Percentiles rank a stretch among this genome's conserved stretches.
phyloP scores from a whole-genome alignment of 1,139 yeast genomes.

The Pichia sp. region DNA sequence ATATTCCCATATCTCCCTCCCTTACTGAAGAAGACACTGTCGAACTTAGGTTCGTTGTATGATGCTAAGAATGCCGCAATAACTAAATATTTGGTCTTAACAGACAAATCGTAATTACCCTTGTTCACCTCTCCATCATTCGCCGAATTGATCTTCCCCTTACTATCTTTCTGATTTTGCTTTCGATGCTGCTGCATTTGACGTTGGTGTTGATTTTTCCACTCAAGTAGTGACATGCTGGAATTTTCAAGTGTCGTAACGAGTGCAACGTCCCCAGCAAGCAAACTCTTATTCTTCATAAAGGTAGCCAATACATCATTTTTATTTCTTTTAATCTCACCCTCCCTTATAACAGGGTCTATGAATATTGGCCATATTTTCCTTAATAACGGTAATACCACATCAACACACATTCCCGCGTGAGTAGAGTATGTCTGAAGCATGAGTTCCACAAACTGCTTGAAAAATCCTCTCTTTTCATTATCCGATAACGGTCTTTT shows the following conservation, averaged over 20 bases:
- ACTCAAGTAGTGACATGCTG: slow-evolving; percentile 9
- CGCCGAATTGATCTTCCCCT: slow-evolving; percentile 11
- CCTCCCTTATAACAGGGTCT: slow-evolving; percentile 18
- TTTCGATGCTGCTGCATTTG: neutral
- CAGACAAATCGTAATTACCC: slow-evolving; percentile 35
- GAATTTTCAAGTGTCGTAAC: slow-evolving; percentile 16
- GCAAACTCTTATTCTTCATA: slow-evolving; percentile 18
- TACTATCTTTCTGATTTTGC: neutral
- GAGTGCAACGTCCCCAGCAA: slow-evolving; percentile 22
- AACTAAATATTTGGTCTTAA: slow-evolving; percentile 41
- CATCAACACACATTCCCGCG: slow-evolving; percentile 21
- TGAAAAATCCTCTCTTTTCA: slow-evolving; percentile 12
- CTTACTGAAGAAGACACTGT: slow-evolving; percentile 28
- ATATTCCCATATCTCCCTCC: slow-evolving; percentile 17
- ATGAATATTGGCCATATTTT: slow-evolving; percentile 25
- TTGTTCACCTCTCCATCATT: slow-evolving; percentile 1
- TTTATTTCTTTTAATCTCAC: slow-evolving; percentile 13
- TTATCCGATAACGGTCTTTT: neutral
- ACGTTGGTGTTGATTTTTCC: neutral
- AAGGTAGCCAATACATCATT: slow-evolving; percentile 25
- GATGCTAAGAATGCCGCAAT: slow-evolving; percentile 51
- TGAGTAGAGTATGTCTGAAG: slow-evolving; percentile 24
- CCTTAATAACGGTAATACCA: slow-evolving; percentile 21
- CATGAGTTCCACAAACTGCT: slow-evolving; percentile 21
- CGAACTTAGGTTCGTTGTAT: slow-evolving; percentile 37